Percentiles rank a stretch among this genome's conserved stretches.
phyloP scores from a whole-genome alignment of 2,329 filamentous ascomycete species.

The Aspergillus sp. region DNA sequence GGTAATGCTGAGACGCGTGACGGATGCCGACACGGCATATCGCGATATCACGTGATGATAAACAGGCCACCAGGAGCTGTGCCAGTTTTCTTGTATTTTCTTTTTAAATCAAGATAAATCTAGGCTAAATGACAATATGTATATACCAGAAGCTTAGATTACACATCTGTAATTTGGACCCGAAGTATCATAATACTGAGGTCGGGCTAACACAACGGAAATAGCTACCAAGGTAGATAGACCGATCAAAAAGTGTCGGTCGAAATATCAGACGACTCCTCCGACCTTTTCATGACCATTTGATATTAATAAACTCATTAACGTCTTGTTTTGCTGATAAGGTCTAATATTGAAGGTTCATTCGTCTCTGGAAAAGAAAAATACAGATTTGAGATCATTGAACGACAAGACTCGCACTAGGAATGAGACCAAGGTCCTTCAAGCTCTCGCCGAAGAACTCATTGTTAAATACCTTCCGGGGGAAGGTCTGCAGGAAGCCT shows the following conservation, averaged over 20 bases:
- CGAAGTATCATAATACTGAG: too few relatives aligned
- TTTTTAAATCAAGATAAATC: too few relatives aligned
- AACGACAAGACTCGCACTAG: slow-evolving; percentile 82
- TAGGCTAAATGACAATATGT: too few relatives aligned
- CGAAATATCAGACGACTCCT: not conserved
- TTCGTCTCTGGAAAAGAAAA: not conserved
- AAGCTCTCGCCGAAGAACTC: slow-evolving; percentile 84
- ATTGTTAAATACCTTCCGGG: slow-evolving; percentile 67
- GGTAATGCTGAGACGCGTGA: slow-evolving; percentile 15
- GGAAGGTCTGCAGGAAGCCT: slow-evolving; percentile 81
- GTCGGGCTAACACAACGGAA: not conserved
- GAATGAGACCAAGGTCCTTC: slow-evolving; percentile 84
- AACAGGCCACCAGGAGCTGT: not conserved
- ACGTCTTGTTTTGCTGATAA: not conserved
- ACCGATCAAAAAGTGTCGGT: not conserved
- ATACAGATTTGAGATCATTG: slow-evolving; percentile 27
- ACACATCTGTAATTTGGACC: too few relatives aligned
- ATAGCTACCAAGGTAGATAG: not conserved
- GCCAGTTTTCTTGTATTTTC: too few relatives aligned
- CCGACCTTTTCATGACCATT: not conserved
- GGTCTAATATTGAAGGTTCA: not conserved
- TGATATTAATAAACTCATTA: not conserved
- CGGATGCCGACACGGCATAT: slow-evolving; percentile 14
- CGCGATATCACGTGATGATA: slow-evolving; percentile 29
- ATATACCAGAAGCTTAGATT: too few relatives aligned